Percentiles rank a stretch among this genome's conserved stretches.
Evolutionary conservation across 352 stramenopile genomes (phyloP).

Genomic region (Blastocystis sp.): DNA sequence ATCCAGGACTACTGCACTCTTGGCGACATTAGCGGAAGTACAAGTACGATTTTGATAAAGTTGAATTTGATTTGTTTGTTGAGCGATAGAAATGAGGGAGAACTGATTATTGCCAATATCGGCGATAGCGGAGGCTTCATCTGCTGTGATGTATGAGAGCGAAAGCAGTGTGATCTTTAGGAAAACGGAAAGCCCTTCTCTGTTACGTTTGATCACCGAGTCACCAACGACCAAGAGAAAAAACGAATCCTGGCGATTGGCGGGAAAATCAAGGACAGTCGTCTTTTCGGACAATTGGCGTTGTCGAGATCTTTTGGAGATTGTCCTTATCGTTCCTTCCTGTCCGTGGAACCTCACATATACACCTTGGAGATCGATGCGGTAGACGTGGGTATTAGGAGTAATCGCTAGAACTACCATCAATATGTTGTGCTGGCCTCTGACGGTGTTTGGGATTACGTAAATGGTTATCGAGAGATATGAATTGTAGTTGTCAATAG

Average conservation of each 20-base stretch:
- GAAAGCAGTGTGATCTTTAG: not conserved
- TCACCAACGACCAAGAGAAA: constrained; percentile 9
- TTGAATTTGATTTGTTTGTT: not conserved
- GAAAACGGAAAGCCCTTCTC: constrained; percentile 11
- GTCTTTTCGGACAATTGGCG: constrained; percentile 15
- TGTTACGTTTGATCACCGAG: not conserved
- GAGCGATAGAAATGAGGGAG: not conserved
- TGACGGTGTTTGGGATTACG: constrained; percentile 44
- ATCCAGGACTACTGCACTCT: constrained; percentile 2
- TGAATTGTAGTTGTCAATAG: constrained; percentile 9
- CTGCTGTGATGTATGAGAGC: not conserved
- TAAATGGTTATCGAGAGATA: not conserved
- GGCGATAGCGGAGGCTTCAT: constrained; percentile 27
- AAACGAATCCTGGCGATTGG: constrained; percentile 16
- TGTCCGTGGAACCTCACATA: constrained; percentile 30
- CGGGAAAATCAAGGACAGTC: constrained; percentile 30
- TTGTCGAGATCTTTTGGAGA: constrained; percentile 39
- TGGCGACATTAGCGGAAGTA: constrained; percentile 42
- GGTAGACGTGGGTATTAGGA: not conserved
- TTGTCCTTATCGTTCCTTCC: constrained; percentile 20
- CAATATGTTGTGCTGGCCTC: constrained; percentile 9
- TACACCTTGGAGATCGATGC: not conserved
- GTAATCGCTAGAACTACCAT: not conserved
- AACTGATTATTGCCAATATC: constrained; percentile 46
- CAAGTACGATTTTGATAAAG: constrained; percentile 48